Base-by-base conservation (phyloP, 768 basidiomycete species). In the Termitomyces sp. region DNA sequence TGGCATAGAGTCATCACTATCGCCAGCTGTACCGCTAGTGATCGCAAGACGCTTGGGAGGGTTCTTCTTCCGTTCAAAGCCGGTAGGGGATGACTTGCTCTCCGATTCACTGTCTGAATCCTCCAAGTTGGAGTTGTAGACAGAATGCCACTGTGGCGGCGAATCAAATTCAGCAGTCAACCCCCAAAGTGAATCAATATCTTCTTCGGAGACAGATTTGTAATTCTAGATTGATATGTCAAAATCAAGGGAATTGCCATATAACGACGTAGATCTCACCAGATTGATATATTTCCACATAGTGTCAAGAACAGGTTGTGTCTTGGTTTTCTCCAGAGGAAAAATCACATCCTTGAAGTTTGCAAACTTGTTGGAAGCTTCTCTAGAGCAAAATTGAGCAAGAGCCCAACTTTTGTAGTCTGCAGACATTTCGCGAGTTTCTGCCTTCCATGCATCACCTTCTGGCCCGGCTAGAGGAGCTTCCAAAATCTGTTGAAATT, bases 371-470 rank as follows among this genome's bases (percentile, higher is more conserved):
- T 76, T 71, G 1, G 84, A 78, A 15, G 87, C 89, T 57, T 76
- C 70, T 48, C 73, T 72, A 0, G 90, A 91, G 55, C 73, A 73
- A 45, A 82, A 64, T 61, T 88, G 84, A 3, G 89, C 88, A 57
- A 89, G 84, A 1, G 82, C 64, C 88, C 89, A 93, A 46, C 63
- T 62, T 53, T 86, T 79, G 57, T 83, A 88, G 38, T 76, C 77
- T 48, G 81, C 78, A 5, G 86, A 82, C 75, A 83, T 83, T 43
- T 75, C 64, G 35, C 77, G 80, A 15, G 74, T 66, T 35, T 73
- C 68, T 7, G 70, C 67, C 63, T 75, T 82, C 79, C 83, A 87
- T 25, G 65, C 64, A 41, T 80, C 73, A 36, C 79, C 81, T 13
- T 84, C 78, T 3, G 79, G 69, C 2, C 81, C 81, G 36, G 85